phyloP scores from a whole-genome alignment of 169 alveolate genomes.

The Eimeria maxima region DNA sequence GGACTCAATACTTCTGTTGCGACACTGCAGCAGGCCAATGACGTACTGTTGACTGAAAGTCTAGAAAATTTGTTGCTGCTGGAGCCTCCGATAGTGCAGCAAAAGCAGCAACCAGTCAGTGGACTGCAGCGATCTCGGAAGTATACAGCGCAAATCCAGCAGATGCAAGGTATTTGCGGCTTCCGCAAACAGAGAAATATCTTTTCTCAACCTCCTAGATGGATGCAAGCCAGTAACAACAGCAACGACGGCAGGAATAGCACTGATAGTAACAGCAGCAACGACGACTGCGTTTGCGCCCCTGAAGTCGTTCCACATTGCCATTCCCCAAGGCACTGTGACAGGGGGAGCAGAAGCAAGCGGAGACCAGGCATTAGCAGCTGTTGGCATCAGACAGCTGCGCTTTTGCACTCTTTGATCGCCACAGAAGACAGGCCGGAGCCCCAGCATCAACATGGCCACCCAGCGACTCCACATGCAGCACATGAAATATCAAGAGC shows the following conservation, averaged over 20 bases:
- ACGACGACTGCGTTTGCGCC: neutral
- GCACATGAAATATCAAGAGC: neutral
- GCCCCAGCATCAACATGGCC: slow-evolving; percentile 4
- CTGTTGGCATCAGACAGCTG: slow-evolving; percentile 58
- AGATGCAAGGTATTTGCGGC: neutral
- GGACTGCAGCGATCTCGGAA: neutral
- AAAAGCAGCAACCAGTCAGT: neutral
- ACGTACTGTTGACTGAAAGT: slow-evolving; percentile 42
- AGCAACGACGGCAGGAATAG: neutral
- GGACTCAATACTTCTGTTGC: neutral
- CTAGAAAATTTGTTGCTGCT: slow-evolving; percentile 13
- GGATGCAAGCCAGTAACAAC: neutral
- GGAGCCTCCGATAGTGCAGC: neutral
- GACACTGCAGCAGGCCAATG: neutral
- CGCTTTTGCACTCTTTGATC: slow-evolving; percentile 50
- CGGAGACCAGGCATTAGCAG: slow-evolving; percentile 69
- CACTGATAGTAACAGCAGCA: neutral
- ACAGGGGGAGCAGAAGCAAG: slow-evolving; percentile 10
- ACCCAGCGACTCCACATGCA: neutral
- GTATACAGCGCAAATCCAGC: neutral
- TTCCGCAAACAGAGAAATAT: neutral
- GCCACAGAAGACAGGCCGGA: neutral
- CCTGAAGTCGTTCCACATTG: neutral
- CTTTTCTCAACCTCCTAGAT: neutral
- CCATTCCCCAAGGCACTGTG: neutral